These are phyloP conservation scores for Talaromyces sp. DNA, from an alignment of 2,329 filamentous ascomycete species.

Conservation along the genomic window DNA sequence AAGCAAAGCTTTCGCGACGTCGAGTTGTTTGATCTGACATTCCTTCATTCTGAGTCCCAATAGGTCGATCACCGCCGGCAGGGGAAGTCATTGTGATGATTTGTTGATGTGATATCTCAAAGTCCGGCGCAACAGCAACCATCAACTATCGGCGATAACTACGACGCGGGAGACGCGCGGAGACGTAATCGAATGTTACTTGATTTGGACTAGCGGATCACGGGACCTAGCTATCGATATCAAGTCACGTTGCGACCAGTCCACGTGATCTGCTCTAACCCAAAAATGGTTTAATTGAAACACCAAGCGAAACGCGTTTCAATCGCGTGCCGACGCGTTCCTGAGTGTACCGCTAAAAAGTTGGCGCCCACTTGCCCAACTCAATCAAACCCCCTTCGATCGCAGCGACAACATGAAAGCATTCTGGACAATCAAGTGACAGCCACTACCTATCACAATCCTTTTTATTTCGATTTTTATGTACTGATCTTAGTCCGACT, in stretches of 20 bases:
- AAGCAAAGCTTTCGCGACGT: conserved; percentile 42
- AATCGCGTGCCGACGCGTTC: conserved; percentile 21
- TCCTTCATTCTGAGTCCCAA: conserved; percentile 17
- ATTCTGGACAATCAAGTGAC: not conserved
- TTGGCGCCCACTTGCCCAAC: conserved; percentile 12
- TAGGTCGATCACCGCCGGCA: conserved; percentile 15
- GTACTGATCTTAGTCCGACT: not conserved
- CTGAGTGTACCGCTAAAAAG: conserved; percentile 7
- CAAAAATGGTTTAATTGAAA: conserved; percentile 35
- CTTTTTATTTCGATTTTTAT: not conserved
- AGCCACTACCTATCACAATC: not conserved
- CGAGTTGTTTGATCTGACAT: conserved; percentile 16
- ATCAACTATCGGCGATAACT: not conserved
- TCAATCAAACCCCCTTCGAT: conserved; percentile 7
- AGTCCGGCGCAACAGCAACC: not conserved
- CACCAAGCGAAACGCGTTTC: conserved; percentile 24
- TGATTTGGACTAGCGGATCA: not conserved
- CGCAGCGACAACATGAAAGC: not conserved
- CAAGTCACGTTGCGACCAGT: not conserved
- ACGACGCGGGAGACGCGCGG: conserved; percentile 11
- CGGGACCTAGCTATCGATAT: not conserved
- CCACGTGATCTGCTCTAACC: conserved; percentile 21
- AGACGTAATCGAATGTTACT: not conserved
- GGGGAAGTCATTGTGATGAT: conserved; percentile 23
- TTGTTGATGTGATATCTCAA: not conserved